These are phyloP conservation scores for Coffea canephora DNA, from an alignment of 257 asterid genomes.

Conservation along the genomic window DNA sequence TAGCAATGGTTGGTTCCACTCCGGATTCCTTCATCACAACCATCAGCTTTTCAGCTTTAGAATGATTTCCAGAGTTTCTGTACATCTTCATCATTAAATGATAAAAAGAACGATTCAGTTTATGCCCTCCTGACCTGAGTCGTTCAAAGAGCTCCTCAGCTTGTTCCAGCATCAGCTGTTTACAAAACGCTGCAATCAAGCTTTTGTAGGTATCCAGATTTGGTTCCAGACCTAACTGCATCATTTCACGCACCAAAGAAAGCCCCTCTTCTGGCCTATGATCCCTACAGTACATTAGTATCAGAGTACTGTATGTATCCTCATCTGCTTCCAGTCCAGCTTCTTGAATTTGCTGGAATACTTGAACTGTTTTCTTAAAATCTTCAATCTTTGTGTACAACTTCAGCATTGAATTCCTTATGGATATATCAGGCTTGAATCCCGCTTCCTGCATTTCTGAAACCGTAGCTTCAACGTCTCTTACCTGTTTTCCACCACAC, in stretches of 20 bases:
- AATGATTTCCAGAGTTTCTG: constrained; percentile 62
- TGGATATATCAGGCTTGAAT: constrained; percentile 67
- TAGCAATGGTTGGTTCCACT: constrained; percentile 72
- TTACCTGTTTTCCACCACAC: constrained; percentile 65
- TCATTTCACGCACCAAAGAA: constrained; percentile 66
- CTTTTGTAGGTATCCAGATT: constrained; percentile 76
- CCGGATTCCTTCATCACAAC: constrained; percentile 87
- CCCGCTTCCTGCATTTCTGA: constrained; percentile 84
- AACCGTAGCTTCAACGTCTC: constrained; percentile 88
- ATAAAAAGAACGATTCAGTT: constrained; percentile 75
- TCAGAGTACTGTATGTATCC: constrained; percentile 73
- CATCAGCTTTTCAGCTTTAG: constrained; percentile 73
- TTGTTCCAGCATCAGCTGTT: constrained; percentile 71
- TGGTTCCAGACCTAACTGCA: constrained; percentile 53
- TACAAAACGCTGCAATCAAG: constrained; percentile 78
- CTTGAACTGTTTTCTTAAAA: constrained; percentile 69
- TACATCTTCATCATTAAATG: constrained; percentile 98
- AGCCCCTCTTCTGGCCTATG: constrained; percentile 79
- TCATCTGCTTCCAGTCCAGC: constrained; percentile 72
- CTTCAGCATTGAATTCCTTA: constrained; percentile 69
- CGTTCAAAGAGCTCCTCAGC: constrained; percentile 80
- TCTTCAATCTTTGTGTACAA: constrained; percentile 71
- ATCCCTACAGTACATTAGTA: constrained; percentile 90
- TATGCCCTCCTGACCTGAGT: constrained; percentile 55
- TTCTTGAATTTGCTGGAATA: constrained; percentile 69